Evolutionary conservation across 208 protist genomes (phyloP), one percentile per base, ranked within the genome.

Genomic region (Trypanosoma melophagium): DNA sequence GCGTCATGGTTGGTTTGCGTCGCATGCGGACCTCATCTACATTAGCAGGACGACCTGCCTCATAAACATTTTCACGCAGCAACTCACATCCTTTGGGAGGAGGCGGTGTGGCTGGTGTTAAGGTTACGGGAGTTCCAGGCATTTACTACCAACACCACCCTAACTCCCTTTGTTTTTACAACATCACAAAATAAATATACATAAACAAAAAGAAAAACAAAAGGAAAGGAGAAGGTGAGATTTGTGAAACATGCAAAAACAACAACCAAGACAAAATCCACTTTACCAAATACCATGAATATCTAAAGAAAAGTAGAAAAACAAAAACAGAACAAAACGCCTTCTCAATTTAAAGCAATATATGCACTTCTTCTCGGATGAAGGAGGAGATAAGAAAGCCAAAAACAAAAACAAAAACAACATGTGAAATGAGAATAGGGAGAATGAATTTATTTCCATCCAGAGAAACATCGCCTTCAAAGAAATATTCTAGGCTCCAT

Each of bases 31-130:
- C 70, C 63, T 89, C 88, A 25, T 80, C 83, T 28, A 77, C 62
- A 50, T 84, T 79, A 19, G 76, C 57, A 22, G 1, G 31, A 16
- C 9, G n/a, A 12, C 31, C 45, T 10, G 89, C 72, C 42, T 92
- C 81, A 52, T 89, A 94, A 8, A 94, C 68, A 59, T 94, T 94
- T 21, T 90, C 85, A 16, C 89, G 76, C 54, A 94, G 60, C 10
- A 94, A 69, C 21, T 80, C 76, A 56, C 83, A 90, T 7, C 89
- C 89, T 49, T 82, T 83, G 3, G 89, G 84, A 1, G 78, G 80
- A 40, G 25, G 47, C 19, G 49, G 83, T 66, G 31, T 55, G 51
- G 41, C 75, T 86, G 25, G 64, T 38, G 2, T 12, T 22, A 52
- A 21, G 12, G 44, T 2, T 4, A 19, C 50, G 19, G 56, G 19